Conservation (phyloP, 2,329 filamentous ascomycete genomes). For the Nigrospora osmanthi region DNA sequence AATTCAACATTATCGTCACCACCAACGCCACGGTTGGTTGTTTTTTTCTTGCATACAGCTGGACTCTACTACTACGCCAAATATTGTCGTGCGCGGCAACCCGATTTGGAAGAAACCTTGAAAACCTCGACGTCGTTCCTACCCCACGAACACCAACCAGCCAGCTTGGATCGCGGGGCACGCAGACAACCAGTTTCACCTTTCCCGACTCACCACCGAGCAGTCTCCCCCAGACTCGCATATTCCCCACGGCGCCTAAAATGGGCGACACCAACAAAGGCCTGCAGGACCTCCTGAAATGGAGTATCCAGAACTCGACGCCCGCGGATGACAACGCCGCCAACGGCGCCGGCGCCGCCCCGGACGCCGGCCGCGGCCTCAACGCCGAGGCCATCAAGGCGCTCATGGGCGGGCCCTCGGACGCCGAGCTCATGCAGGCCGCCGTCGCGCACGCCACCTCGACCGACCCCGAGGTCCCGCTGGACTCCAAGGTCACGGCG, state of each 20-base stretch:
- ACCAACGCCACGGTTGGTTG: too few species aligned
- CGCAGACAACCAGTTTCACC: too few species aligned
- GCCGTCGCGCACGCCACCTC: slow-evolving; percentile 71
- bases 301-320: slow-evolving; percentile 51
- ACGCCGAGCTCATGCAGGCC: slow-evolving; percentile 86
- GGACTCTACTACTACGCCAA: too few species aligned
- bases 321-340: background rate
- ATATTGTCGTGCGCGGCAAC: background rate
- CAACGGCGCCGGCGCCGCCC: slow-evolving; percentile 16
- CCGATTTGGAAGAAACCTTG: background rate
- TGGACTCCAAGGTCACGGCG: slow-evolving; percentile 72
- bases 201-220: too few species aligned
- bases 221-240: too few species aligned
- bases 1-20: too few species aligned
- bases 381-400: slow-evolving; percentile 64
- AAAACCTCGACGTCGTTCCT: too few species aligned
- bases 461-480: slow-evolving; percentile 49
- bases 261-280: slow-evolving; percentile 44
- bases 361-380: slow-evolving; percentile 18
- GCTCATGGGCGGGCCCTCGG: slow-evolving; percentile 76
- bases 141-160: too few species aligned
- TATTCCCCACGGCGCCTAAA: background rate
- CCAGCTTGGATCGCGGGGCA: too few species aligned
- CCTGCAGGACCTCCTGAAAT: slow-evolving; percentile 73
- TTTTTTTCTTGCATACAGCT: too few species aligned